Evolutionary conservation across 257 asterid genomes (phyloP), one percentile per base, ranked within the genome.

Genomic region (Gynochthodes officinalis): DNA sequence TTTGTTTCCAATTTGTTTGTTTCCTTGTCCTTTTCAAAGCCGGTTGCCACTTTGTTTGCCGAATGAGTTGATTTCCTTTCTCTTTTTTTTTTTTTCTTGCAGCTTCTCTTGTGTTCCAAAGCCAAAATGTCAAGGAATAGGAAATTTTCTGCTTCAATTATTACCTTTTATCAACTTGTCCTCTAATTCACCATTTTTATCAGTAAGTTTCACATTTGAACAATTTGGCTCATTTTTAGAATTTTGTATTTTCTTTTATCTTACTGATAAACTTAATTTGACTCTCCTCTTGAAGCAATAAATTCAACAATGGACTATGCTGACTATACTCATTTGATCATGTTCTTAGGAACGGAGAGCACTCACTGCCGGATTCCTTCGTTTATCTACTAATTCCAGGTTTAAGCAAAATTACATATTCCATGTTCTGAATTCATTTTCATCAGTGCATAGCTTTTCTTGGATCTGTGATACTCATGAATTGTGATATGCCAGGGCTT

Each of bases 341-440:
- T 72, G 35, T 75, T 63, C 19, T 33, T 78, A 93, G 98, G 95
- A 84, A 88, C n/a, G 97, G 97, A 80, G 76, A 78, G 82, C 98
- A 93, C 85, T 71, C 72, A 43, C 85, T 93, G 66, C 97, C 97
- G 0, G 91, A 91, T 84, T 86, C 91, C 14, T 91, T 83, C 71
- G 92, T 93, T 75, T 93, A 91, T 86, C 88, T 93, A 76, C 89
- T 93, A 79, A 89, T 93, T 79, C 98, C 98, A 84, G 98, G 98
- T 91, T 72, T 59, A 55, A 61, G 66, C 63, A 21, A 58, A 7
- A 63, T 44, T 60, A 27, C 55, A 37, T 55, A 2, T 57, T 63
- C 42, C 74, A 50, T 61, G 21, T 70, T 67, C 64, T 44, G 70
- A 33, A 18, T 69, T 81, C 55, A 19, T n/a, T 71, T 62, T 59